phyloP scores from a whole-genome alignment of 441 rosid genomes.

The Populus trichocarpa region DNA sequence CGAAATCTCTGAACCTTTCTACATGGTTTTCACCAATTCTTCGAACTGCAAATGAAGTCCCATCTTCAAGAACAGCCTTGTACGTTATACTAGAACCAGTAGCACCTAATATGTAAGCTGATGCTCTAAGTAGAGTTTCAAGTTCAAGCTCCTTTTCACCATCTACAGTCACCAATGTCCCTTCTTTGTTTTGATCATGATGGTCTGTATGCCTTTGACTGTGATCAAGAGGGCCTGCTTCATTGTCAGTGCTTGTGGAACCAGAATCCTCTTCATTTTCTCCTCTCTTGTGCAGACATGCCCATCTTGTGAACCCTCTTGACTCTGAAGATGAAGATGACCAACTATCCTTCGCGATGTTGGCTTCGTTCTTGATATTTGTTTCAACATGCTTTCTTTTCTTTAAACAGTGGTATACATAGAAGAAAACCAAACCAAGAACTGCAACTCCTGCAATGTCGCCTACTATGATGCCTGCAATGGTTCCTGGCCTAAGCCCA shows the following conservation, averaged over 20 bases:
- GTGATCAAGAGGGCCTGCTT: slow-evolving; percentile 23
- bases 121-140: slow-evolving; percentile 70
- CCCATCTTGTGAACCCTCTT: slow-evolving; percentile 59
- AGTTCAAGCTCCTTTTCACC: slow-evolving; percentile 66
- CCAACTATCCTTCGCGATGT: slow-evolving; percentile 34
- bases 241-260: slow-evolving; percentile 35
- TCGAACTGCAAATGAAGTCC: slow-evolving; percentile 69
- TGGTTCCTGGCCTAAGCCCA: slow-evolving; percentile 43
- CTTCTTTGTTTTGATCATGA: slow-evolving; percentile 31
- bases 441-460: slow-evolving; percentile 60
- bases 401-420: slow-evolving; percentile 31
- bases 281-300: slow-evolving; percentile 57
- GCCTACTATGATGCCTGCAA: slow-evolving; percentile 54
- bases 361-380: slow-evolving; percentile 38
- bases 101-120: slow-evolving; percentile 80
- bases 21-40: slow-evolving; percentile 65
- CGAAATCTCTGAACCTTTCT: slow-evolving; percentile 77
- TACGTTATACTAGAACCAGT: slow-evolving; percentile 92
- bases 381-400: slow-evolving; percentile 36
- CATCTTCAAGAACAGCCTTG: slow-evolving; percentile 81
- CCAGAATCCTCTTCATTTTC: slow-evolving; percentile 47
- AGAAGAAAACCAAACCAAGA: slow-evolving; percentile 42
- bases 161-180: slow-evolving; percentile 62
- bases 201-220: slow-evolving; percentile 30
- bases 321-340: slow-evolving; percentile 64